Conservation (phyloP, 192 early-diverging fungal genomes). For the Tieghemiomyces parasiticus region DNA sequence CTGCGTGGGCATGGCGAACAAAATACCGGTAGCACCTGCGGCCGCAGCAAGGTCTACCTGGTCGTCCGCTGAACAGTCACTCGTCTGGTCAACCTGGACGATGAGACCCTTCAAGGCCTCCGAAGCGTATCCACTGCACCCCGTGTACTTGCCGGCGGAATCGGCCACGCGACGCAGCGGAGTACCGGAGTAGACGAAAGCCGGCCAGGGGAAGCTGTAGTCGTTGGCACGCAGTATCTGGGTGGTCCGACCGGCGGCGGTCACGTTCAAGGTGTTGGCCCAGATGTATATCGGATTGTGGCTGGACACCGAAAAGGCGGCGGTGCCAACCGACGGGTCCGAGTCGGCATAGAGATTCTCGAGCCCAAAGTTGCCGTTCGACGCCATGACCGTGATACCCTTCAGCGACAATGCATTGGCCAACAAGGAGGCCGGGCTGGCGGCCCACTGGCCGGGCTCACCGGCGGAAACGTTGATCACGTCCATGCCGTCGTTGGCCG, state of each 20-base stretch:
- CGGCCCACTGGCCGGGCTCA: conserved; percentile 7
- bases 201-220: not conserved
- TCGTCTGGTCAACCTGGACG: not conserved
- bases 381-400: not conserved
- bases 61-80: not conserved
- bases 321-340: not conserved
- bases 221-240: not conserved
- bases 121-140: not conserved
- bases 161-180: not conserved
- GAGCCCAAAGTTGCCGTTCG: conserved; percentile 9
- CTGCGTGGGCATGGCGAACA: not conserved
- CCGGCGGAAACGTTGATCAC: conserved; percentile 12
- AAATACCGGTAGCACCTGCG: not conserved
- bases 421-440: not conserved
- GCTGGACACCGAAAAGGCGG: not conserved
- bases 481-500: conserved; percentile 10
- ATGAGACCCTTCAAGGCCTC: conserved; percentile 2
- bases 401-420: not conserved
- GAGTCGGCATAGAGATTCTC: not conserved
- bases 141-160: not conserved
- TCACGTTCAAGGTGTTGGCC: not conserved
- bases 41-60: not conserved
- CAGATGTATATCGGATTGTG: not conserved
- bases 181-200: not conserved
- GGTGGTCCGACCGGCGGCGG: not conserved